Conservation (phyloP, 1,139 yeast genomes). For the Yamadazyma pseudoaaseri region DNA sequence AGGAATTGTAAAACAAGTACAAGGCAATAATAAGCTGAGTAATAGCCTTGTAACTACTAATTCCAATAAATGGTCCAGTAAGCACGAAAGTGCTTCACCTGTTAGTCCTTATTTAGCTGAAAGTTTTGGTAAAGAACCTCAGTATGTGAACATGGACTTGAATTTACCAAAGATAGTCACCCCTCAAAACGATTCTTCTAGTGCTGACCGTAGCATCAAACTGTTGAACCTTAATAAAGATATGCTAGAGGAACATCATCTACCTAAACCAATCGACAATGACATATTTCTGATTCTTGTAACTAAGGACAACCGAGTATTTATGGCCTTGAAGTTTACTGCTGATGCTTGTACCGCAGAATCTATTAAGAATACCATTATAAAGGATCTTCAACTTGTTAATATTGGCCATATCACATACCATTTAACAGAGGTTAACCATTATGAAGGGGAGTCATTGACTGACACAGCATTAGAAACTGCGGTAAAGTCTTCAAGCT, state of each 20-base stretch:
- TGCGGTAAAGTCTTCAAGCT: conserved; percentile 19
- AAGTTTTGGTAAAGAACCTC: conserved; percentile 11
- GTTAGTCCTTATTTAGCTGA: conserved; percentile 19
- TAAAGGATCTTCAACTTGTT: conserved; percentile 39
- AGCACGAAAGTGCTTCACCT: conserved; percentile 16
- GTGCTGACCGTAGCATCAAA: conserved; percentile 9
- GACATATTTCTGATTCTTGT: conserved; percentile 39
- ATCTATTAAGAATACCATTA: conserved; percentile 32
- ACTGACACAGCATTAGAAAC: conserved; percentile 42
- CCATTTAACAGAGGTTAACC: conserved; percentile 72
- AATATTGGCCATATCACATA: conserved; percentile 44
- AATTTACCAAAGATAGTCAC: conserved; percentile 10
- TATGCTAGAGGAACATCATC: conserved; percentile 23
- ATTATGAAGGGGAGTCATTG: conserved; percentile 61
- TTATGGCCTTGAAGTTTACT: conserved; percentile 42
- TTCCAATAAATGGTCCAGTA: conserved; percentile 12
- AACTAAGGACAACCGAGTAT: conserved; percentile 58
- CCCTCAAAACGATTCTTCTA: conserved; percentile 8
- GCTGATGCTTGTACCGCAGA: conserved; percentile 15
- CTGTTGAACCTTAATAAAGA: conserved; percentile 9
- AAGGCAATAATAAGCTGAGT: conserved; percentile 5
- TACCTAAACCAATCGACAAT: conserved; percentile 23
- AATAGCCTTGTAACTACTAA: neutral
- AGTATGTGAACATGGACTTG: conserved; percentile 15
- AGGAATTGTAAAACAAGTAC: conserved; percentile 23